Conservation (phyloP, 768 basidiomycete species). For the Tylopilus sp. region DNA sequence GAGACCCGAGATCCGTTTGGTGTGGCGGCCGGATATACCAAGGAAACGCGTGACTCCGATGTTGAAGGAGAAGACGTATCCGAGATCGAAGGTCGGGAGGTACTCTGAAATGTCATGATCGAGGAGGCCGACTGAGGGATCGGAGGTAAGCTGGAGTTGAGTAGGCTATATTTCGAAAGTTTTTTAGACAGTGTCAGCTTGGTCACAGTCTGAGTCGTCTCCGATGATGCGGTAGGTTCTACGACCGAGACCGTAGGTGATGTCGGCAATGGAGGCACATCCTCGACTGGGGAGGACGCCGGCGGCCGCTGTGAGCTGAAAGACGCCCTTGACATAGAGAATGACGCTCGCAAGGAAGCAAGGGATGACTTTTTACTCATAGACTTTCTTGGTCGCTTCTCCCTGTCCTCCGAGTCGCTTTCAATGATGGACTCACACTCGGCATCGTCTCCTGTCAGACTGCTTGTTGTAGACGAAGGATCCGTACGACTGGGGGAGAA, state of each 20-base stretch:
- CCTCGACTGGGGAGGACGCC: conserved; percentile 15
- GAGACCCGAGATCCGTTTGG: conserved; percentile 20
- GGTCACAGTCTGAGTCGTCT: neutral
- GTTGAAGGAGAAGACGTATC: conserved; percentile 3
- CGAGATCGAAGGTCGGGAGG: conserved; percentile 22
- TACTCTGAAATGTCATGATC: conserved; percentile 21
- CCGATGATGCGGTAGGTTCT: neutral
- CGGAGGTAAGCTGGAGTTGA: conserved; percentile 18
- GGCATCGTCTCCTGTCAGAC: neutral
- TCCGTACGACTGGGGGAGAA: conserved; percentile 30
- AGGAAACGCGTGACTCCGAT: conserved; percentile 21
- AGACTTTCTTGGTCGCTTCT: conserved; percentile 13
- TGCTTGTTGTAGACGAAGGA: conserved; percentile 4
- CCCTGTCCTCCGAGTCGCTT: conserved; percentile 18
- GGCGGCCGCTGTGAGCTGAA: conserved; percentile 28
- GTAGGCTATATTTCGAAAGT: conserved; percentile 17
- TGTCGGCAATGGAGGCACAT: conserved; percentile 26
- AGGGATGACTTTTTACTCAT: conserved; percentile 30
- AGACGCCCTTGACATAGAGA: conserved; percentile 28
- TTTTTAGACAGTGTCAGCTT: conserved; percentile 19
- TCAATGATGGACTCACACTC: conserved; percentile 26
- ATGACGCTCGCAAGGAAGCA: conserved; percentile 29
- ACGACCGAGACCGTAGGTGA: conserved; percentile 19
- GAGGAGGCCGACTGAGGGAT: conserved; percentile 30
- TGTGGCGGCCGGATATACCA: neutral